Evolutionary conservation across 345 rosid genomes (phyloP), one percentile per base, ranked within the genome.

Genomic region (Brassica carinata): DNA sequence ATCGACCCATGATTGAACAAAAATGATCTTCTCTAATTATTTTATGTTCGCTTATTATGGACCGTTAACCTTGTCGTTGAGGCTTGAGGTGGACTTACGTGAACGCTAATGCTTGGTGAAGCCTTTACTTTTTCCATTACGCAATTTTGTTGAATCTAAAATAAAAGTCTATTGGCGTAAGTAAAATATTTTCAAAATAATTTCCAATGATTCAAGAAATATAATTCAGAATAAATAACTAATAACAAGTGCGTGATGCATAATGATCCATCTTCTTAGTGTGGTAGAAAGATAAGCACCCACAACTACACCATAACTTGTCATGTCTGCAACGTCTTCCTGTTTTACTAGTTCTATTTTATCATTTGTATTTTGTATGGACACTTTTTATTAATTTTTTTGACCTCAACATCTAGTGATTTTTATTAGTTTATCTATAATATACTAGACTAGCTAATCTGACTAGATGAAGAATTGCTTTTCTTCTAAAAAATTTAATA

Each of bases 71-170:
- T 74, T 80, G 76, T 63, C 75, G 18, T 59, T 9, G 3, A 70
- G 67, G 64, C 30, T 70, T 75, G 76, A 81, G 69, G 76, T 76
- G 77, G 77, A 75, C 84, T 76, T 68, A 57, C 77, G 80, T 81
- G 84, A 73, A 81, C 80, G 80, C 64, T 64, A 75, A 76, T 76
- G 77, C 71, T 38, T 76, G 69, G 55, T 69, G 53, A 75, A 59
- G 36, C 71, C 65, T 38, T 68, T 5, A 69, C 27, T 80, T 62
- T 63, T 51, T 53, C 48, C 57, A 53, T 62, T 70, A 64, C 72
- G 62, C 72, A 51, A 80, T 51, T 67, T 73, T n/a, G 23, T 23
- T 79, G 26, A 62, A 19, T 58, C n/a, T 17, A 34, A 45, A 77
- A 65, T 17, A 15, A 65, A 72, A 72, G 19, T 3, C 48, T 67